Evolutionary conservation across 1,284 basidiomycete genomes (phyloP), one percentile per base, ranked within the genome.

Genomic region (Crepidotus sp.): DNA sequence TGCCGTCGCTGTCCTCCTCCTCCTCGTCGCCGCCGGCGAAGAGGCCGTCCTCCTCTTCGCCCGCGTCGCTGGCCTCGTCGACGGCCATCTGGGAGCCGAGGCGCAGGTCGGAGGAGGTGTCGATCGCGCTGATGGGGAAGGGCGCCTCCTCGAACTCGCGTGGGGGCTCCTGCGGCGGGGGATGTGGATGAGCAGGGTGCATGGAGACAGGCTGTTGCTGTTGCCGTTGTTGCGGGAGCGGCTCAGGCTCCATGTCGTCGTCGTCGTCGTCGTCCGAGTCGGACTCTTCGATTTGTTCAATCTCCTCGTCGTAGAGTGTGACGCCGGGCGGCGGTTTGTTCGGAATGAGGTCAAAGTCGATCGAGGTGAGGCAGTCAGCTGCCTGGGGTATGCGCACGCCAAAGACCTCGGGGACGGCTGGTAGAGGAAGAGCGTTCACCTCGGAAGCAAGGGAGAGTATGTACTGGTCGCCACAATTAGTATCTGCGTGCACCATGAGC

Each of bases 301-400:
- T 64, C 55, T 88, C 82, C 59, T 89, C 85, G 52, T 87, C 81
- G 54, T 80, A 86, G 19, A 82, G 64, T 54, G 76, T 80, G 40
- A 80, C 74, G 32, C 74, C 79, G 4, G 84, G 79, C 15, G 85
- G 80, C 11, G 87, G 78, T 56, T 82, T 79, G 61, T 91, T 92
- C 6, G 95, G 93, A 0, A 96, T 76, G 55, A 98, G 76, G 56
- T 92, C 83, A 67, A 98, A 98, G 68, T 96, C 90, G 53, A 96
- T 81, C 15, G 87, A 75, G 9, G 91, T 90, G 27, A 98, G 74
- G 45, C 91, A 86, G 31, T 97, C 90, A 19, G 79, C 67, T 9
- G 78, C 59, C 3, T 86, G 83, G 0, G 95, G 95, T 15, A 98
- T 69, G 15, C 93, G 83, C 36, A 98, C 78, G 26, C 94, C 95